These are phyloP conservation scores for Ajuga reptans DNA, from an alignment of 305 asterid genomes.

Conservation along the genomic window DNA sequence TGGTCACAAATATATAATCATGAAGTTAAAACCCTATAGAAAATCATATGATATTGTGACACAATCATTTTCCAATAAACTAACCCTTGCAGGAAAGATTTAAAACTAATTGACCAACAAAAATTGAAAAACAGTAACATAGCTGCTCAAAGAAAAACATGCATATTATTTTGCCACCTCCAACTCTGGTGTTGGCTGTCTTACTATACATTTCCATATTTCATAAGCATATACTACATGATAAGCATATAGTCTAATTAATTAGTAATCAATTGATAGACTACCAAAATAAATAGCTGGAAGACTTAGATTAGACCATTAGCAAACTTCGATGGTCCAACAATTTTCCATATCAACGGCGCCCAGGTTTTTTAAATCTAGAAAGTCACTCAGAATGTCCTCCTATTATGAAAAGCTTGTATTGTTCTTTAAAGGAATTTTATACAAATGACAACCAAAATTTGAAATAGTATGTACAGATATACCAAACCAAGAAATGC, in stretches of 20 bases:
- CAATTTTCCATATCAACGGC: background rate
- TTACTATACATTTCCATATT: background rate
- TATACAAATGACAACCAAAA: background rate
- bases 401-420: background rate
- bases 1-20: background rate
- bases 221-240: background rate
- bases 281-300: background rate
- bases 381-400: background rate
- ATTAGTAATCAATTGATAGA: background rate
- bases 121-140: background rate
- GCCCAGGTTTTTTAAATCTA: background rate
- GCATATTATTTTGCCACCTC: background rate
- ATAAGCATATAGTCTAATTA: background rate
- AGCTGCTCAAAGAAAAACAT: constrained; percentile 1
- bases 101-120: background rate
- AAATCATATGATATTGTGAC: background rate
- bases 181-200: background rate
- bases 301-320: background rate
- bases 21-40: background rate
- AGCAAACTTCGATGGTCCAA: background rate
- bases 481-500: too few species aligned
- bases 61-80: background rate
- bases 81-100: background rate
- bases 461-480: background rate
- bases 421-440: too few species aligned